phyloP scores from a whole-genome alignment of 495 filamentous ascomycete species.

The Darksidea phi region DNA sequence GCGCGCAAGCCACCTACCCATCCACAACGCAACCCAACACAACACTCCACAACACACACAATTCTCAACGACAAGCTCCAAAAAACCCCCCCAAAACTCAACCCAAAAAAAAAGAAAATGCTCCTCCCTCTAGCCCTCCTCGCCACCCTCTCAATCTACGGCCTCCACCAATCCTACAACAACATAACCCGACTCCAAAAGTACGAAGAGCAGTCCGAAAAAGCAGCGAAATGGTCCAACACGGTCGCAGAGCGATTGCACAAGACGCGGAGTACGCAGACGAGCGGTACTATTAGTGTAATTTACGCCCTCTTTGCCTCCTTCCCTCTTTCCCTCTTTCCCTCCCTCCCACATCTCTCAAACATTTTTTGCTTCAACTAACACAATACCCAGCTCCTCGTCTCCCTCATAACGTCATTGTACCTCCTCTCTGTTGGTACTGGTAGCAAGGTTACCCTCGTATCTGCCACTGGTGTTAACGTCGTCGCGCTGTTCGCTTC shows the following conservation, averaged over 20 bases:
- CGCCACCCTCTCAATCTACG: conserved; percentile 32
- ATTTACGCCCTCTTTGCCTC: conserved; percentile 3
- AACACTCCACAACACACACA: neutral
- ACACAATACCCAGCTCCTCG: conserved; percentile 44
- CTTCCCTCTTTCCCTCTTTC: neutral
- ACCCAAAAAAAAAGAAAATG: too few relatives aligned
- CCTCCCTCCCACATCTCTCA: neutral
- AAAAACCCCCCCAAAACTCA: neutral
- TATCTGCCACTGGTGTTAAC: conserved; percentile 23
- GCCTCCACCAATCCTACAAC: conserved; percentile 41
- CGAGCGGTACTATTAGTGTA: conserved; percentile 42
- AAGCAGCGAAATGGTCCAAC: conserved; percentile 46
- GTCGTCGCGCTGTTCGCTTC: conserved; percentile 19
- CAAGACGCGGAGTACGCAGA: conserved; percentile 48
- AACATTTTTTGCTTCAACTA: neutral
- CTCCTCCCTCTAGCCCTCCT: conserved; percentile 15
- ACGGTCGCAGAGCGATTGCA: conserved; percentile 43
- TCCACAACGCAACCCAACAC: conserved; percentile 1
- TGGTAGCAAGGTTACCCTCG: conserved; percentile 13
- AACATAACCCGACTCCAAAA: conserved; percentile 47
- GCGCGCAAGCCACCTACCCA: neutral
- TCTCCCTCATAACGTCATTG: conserved; percentile 46
- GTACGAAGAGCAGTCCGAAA: conserved; percentile 47
- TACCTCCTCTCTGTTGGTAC: conserved; percentile 39
- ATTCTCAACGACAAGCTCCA: conserved; percentile 2